These are phyloP conservation scores for Mycosarcoma maydis DNA, from an alignment of 1,284 basidiomycete genomes.

Conservation along the genomic window DNA sequence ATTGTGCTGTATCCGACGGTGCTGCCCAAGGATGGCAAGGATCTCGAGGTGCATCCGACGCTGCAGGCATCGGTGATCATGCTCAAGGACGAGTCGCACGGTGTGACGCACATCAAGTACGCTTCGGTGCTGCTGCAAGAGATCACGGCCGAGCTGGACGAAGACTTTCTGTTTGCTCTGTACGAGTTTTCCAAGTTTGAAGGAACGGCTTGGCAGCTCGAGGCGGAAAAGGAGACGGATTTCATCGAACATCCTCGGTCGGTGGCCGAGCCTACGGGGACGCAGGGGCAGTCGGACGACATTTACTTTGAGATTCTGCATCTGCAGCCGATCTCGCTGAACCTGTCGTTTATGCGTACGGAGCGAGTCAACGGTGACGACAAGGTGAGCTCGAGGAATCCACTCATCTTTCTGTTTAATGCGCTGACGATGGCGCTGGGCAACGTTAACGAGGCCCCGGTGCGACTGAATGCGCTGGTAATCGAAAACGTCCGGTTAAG, in stretches of 20 bases:
- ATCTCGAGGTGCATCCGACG: slow-evolving; percentile 84
- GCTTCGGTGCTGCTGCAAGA: slow-evolving; percentile 93
- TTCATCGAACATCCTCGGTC: slow-evolving; percentile 80
- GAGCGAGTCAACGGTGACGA: slow-evolving; percentile 91
- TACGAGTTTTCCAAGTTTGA: slow-evolving; percentile 91
- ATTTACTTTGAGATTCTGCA: slow-evolving; percentile 98
- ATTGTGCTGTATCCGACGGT: slow-evolving; percentile 96
- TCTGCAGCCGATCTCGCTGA: slow-evolving; percentile 90
- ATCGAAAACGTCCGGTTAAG: slow-evolving; percentile 94
- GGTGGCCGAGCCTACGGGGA: slow-evolving; percentile 80
- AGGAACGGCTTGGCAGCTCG: slow-evolving; percentile 69
- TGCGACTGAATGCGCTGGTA: slow-evolving; percentile 91
- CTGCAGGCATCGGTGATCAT: slow-evolving; percentile 88
- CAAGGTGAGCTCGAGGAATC: slow-evolving; percentile 72
- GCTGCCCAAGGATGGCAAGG: slow-evolving; percentile 81
- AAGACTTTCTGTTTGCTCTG: slow-evolving; percentile 92
- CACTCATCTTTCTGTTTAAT: slow-evolving; percentile 91
- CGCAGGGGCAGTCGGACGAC: slow-evolving; percentile 70
- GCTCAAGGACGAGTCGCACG: slow-evolving; percentile 87
- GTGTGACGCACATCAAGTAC: slow-evolving; percentile 96
- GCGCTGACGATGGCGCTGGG: slow-evolving; percentile 96
- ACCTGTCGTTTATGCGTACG: slow-evolving; percentile 95
- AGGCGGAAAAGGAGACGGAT: slow-evolving; percentile 64
- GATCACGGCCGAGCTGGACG: slow-evolving; percentile 93
- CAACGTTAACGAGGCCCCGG: slow-evolving; percentile 95